Percentiles rank a stretch among this genome's conserved stretches.
Conservation (phyloP, 2,329 filamentous ascomycete species). For the Cercospora sp. region DNA sequence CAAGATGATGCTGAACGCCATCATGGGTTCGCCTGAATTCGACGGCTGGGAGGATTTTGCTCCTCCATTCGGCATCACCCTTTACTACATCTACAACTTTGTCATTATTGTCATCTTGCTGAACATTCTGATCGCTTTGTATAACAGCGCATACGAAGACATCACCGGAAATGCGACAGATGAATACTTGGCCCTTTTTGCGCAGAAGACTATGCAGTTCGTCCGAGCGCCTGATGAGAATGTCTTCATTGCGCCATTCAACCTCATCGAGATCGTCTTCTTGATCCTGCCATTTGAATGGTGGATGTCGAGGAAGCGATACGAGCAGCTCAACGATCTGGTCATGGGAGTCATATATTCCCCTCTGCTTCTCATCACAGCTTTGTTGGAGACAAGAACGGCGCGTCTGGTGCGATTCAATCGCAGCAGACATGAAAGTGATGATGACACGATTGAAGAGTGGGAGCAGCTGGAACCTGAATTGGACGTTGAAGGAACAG, state of each 20-base stretch:
- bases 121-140: conserved; percentile 95
- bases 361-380: conserved; percentile 77
- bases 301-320: conserved; percentile 78
- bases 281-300: conserved; percentile 84
- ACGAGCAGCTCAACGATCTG: conserved; percentile 80
- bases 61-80: conserved; percentile 86
- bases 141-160: conserved; percentile 94
- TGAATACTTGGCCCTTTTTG: conserved; percentile 90
- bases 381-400: conserved; percentile 54
- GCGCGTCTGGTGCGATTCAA: conserved; percentile 57
- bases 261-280: conserved; percentile 82
- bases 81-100: conserved; percentile 98
- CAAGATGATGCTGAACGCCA: conserved; percentile 80
- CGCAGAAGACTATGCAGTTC: conserved; percentile 94
- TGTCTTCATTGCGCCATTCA: conserved; percentile 94
- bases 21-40: conserved; percentile 93
- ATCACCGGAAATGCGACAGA: conserved; percentile 91
- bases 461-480: conserved; percentile 81
- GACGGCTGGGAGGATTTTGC: conserved; percentile 84
- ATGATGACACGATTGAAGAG: conserved; percentile 85
- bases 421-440: conserved; percentile 75
- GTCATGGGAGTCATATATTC: conserved; percentile 87
- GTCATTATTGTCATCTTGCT: conserved; percentile 93
- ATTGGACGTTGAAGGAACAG: conserved; percentile 77
- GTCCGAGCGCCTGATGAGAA: conserved; percentile 97